phyloP scores from a whole-genome alignment of 768 basidiomycete species.

The Leccinellum albellum region DNA sequence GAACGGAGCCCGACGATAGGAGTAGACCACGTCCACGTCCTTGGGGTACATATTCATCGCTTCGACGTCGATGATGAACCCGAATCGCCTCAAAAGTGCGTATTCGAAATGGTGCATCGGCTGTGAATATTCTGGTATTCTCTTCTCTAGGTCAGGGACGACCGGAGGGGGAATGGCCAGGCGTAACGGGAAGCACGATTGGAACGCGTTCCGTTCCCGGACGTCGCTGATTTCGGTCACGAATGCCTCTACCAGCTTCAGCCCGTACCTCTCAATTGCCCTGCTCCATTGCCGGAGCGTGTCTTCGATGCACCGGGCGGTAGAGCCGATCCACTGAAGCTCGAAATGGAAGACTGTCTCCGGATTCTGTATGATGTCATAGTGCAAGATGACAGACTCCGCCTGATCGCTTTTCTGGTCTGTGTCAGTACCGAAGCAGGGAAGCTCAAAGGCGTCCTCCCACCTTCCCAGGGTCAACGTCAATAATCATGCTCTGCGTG shows the following conservation, averaged over 20 bases:
- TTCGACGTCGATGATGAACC: slow-evolving; percentile 83
- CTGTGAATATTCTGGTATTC: slow-evolving; percentile 65
- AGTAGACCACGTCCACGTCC: slow-evolving; percentile 81
- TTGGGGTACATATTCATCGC: slow-evolving; percentile 73
- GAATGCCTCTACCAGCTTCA: slow-evolving; percentile 90
- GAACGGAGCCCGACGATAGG: slow-evolving; percentile 77
- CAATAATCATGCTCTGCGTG: slow-evolving; percentile 88
- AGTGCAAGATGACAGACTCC: slow-evolving; percentile 83
- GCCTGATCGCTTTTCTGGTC: slow-evolving; percentile 79
- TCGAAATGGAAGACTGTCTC: slow-evolving; percentile 96
- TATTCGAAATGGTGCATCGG: slow-evolving; percentile 77
- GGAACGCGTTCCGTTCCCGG: slow-evolving; percentile 81
- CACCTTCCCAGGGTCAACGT: slow-evolving; percentile 77
- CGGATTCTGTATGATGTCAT: slow-evolving; percentile 94
- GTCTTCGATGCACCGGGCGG: slow-evolving; percentile 88
- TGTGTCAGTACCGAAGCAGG: slow-evolving; percentile 7
- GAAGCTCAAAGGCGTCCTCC: slow-evolving; percentile 4
- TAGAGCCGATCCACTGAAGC: slow-evolving; percentile 94
- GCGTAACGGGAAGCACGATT: slow-evolving; percentile 81
- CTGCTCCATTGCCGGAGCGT: slow-evolving; percentile 77
- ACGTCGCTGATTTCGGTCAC: slow-evolving; percentile 90
- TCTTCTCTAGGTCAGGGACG: slow-evolving; percentile 60
- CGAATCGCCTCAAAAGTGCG: slow-evolving; percentile 68
- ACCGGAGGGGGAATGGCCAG: slow-evolving; percentile 74
- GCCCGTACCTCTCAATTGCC: slow-evolving; percentile 81